A percentile compares a stretch with the other conserved stretches of the same genome.
Conservation (phyloP, 2,329 filamentous ascomycete species). For the Eurotiales sp. region DNA sequence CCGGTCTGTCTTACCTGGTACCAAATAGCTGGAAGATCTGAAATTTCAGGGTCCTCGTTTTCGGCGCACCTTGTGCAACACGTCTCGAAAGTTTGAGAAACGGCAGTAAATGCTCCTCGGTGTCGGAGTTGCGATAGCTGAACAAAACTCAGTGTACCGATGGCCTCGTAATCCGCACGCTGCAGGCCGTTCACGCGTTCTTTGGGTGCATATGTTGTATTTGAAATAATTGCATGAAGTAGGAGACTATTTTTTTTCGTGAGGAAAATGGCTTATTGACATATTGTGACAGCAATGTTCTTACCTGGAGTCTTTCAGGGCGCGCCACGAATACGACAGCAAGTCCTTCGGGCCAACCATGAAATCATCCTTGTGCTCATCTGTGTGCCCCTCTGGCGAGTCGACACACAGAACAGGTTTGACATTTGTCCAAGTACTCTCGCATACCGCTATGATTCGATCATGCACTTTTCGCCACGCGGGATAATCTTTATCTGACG, state of each 20-base stretch:
- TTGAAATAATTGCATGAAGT: constrained; percentile 59
- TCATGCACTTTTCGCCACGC: constrained; percentile 32
- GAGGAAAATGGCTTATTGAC: constrained; percentile 16
- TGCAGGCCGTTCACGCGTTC: constrained; percentile 45
- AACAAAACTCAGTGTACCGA: constrained; percentile 73
- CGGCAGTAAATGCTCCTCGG: constrained; percentile 88
- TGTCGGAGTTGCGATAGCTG: constrained; percentile 82
- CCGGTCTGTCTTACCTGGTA: constrained; percentile 55
- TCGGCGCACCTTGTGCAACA: constrained; percentile 68
- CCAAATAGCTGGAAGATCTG: constrained; percentile 60
- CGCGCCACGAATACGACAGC: constrained; percentile 90
- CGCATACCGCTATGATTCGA: constrained; percentile 59
- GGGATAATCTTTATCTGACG: constrained; percentile 14
- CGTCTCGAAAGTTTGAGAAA: constrained; percentile 78
- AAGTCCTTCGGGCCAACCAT: constrained; percentile 77
- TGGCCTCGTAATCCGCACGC: constrained; percentile 56
- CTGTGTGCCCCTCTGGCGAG: constrained; percentile 79
- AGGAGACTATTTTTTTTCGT: constrained; percentile 57
- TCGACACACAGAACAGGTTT: constrained; percentile 81
- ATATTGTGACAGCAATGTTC: constrained; percentile 1
- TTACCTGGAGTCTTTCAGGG: constrained; percentile 89
- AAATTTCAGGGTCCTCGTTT: constrained; percentile 44
- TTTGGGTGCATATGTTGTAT: constrained; percentile 47
- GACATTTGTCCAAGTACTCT: constrained; percentile 72
- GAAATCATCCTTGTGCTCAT: constrained; percentile 62